Percentiles rank a stretch among this genome's conserved stretches.
Conservation (phyloP, 305 asterid species). For the Coffea humblotiana region DNA sequence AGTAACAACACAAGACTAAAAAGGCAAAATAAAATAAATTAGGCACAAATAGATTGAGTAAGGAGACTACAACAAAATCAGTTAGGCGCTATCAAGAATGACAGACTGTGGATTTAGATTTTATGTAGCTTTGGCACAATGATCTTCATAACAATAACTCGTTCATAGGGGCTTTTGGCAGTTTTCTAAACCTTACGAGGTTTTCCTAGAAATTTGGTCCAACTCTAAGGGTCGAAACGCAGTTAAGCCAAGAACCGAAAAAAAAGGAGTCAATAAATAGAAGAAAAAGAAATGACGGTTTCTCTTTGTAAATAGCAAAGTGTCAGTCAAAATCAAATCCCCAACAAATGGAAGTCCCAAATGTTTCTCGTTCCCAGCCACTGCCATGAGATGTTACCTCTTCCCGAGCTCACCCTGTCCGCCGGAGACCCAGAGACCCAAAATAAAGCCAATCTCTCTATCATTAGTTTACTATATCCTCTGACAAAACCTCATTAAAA, state of each 20-base stretch:
- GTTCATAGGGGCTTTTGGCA: neutral
- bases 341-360: neutral
- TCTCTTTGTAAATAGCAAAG: neutral
- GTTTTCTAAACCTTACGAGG: no score
- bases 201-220: no score
- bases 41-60: no score
- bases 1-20: no score
- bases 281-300: neutral
- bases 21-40: no score
- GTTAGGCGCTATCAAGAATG: no score
- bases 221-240: neutral
- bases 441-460: neutral
- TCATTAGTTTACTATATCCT: no score
- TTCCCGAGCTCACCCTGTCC: neutral
- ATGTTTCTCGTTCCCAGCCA: neutral
- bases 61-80: no score
- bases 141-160: no score
- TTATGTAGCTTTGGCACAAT: neutral
- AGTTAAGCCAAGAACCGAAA: neutral
- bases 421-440: neutral
- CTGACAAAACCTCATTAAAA: neutral
- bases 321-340: neutral
- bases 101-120: no score
- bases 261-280: no score
- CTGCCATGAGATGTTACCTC: neutral